Base-by-base conservation (phyloP, 2,329 filamentous ascomycete genomes). In the Calcarisporium arbuscula region DNA sequence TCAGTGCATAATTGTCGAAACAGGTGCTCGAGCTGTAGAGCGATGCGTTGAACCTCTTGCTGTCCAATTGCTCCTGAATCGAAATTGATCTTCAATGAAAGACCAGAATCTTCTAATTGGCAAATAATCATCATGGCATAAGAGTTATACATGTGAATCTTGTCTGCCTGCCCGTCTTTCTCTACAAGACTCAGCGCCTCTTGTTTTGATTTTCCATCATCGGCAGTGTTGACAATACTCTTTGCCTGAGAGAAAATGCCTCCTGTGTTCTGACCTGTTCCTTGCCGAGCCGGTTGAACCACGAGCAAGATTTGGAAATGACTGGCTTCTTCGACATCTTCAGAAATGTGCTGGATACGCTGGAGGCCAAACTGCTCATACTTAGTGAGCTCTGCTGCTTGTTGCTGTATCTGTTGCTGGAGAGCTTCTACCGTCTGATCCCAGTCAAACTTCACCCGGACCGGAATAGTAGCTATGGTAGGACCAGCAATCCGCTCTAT, bases 121-220 rank as follows among this genome's bases (percentile, higher is more conserved):
- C 28, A 30, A 30, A 30, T 18, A 12, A 30, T 16, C 28, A 30
- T 30, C 14, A 30, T 19, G 5, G 28, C 28, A 14, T 30, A 30
- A 12, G 28, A 17, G 10, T 30, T 30, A 12, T n/a, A n/a, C n/a
- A 36, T 26, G 10, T 28, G 25, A 9, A 19, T 32, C 6, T 17
- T 32, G 15, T 36, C 34, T 5, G 18, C 34, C 21, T 36, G 34
- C 26, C 34, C 34, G 7, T 36, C 34, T 31, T 36, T 36, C 10
- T 12, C 3, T 6, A 32, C 34, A 26, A 35, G 19, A 11, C 26
- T 30, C 14, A 30, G 28, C 19, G 18, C 29, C 9, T 12, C 16
- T 9, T 11, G 1, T 10, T 21, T 14, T 14, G 11, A 21, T 21
- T 31, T 19, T 31, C 18, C 4, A 9, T 31, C 8, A 3, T 5